Evolutionary conservation across 495 filamentous ascomycete species (phyloP), one percentile per base, ranked within the genome.

Genomic region (Penicillium subrubescens): DNA sequence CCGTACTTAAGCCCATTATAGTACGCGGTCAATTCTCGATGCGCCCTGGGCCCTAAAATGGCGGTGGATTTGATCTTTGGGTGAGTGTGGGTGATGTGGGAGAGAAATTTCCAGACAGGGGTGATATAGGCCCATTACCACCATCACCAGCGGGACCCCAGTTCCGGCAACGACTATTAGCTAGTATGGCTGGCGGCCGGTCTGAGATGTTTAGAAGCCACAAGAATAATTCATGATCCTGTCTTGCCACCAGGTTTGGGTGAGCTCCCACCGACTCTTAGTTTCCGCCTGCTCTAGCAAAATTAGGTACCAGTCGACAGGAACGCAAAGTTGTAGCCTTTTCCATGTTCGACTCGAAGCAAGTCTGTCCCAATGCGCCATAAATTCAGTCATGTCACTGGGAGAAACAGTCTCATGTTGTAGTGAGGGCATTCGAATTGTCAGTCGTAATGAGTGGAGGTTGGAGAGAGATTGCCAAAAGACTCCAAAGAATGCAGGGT

Each of bases 301-400:
- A 14, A 41, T 25, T 17, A 8, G 17, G 10, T 44, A 27, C 55
- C 55, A 57, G 25, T 57, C 34, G 29, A 25, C 29, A 15, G 55
- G 37, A 44, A 57, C 37, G 23, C 55, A 57, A 29, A 57, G 14
- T 44, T 57, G 15, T 57, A 57, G 55, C 27, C 55, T 25, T 27
- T 12, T 57, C 55, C 55, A 57, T 3, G 29, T 8, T 14, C 55
- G 55, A 27, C 35, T 41, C 25, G 3, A 27, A 11, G 55, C 34
- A 43, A 57, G 55, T 57, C 35, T 43, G 8, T 57, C 35, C 34
- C 34, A 41, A 2, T 19, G 55, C 11, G 37, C 55, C 19, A 57
- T 15, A 8, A 57, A 1, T n/a, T 44, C 34, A 41, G 27, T 43
- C 15, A 57, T 41, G 3, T 41, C 37, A 19, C 34, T 41, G 7